These are phyloP conservation scores for Tylopilus sp. DNA, from an alignment of 768 basidiomycete species.

Conservation along the genomic window DNA sequence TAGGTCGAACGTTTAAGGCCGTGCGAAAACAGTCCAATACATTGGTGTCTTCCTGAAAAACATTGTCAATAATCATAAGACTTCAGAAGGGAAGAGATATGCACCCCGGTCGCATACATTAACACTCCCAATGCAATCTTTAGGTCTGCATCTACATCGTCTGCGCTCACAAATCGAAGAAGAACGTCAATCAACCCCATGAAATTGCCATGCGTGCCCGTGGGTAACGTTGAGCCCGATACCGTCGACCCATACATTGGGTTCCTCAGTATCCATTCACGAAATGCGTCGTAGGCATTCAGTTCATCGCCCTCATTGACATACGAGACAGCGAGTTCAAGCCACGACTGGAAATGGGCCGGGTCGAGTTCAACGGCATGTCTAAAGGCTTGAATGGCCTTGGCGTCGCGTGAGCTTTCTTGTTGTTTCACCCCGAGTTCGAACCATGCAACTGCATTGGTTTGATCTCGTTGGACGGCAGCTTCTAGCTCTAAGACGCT, in stretches of 20 bases:
- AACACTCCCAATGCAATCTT: constrained; percentile 93
- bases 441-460: constrained; percentile 77
- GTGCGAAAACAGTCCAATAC: constrained; percentile 93
- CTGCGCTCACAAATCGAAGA: constrained; percentile 72
- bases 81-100: background rate
- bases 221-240: constrained; percentile 31
- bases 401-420: constrained; percentile 92
- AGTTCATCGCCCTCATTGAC: constrained; percentile 83
- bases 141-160: constrained; percentile 84
- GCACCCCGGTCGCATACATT: constrained; percentile 87
- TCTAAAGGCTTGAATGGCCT: constrained; percentile 81
- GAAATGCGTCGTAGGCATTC: constrained; percentile 75
- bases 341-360: constrained; percentile 72
- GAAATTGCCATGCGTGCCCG: constrained; percentile 33
- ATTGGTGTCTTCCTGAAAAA: constrained; percentile 77
- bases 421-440: constrained; percentile 95
- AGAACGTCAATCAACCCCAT: constrained; percentile 66
- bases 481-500: constrained; percentile 89
- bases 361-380: constrained; percentile 82
- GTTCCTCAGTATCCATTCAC: constrained; percentile 74
- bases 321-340: constrained; percentile 85
- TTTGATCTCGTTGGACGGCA: constrained; percentile 73
- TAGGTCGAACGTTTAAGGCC: constrained; percentile 82
- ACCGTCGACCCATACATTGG: constrained; percentile 47
- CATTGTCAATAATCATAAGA: background rate